A percentile compares a stretch with the other conserved stretches of the same genome.
Conservation (phyloP, 176 grass and related monocot genomes). For the Oryza glaberrima region DNA sequence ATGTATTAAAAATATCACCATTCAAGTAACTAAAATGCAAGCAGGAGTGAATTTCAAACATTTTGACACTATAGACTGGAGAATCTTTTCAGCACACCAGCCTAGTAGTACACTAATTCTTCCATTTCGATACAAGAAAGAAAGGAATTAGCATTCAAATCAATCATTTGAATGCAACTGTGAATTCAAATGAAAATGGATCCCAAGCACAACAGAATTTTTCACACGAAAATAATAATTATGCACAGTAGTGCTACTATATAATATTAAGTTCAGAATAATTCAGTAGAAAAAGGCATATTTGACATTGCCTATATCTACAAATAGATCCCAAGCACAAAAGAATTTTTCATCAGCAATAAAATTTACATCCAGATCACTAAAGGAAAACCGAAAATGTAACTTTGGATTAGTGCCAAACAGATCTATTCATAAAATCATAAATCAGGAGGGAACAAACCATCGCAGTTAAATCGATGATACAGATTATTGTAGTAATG, state of each 20-base stretch:
- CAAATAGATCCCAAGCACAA: neutral
- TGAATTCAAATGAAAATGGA: neutral
- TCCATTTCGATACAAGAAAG: neutral
- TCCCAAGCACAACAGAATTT: neutral
- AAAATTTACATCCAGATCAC: neutral
- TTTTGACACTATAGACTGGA: neutral
- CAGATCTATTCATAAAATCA: neutral
- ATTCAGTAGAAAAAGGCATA: neutral
- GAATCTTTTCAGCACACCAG: neutral
- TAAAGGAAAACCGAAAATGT: neutral
- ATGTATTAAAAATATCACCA: neutral
- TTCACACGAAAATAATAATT: neutral
- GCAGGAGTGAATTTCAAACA: neutral
- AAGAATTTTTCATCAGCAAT: neutral
- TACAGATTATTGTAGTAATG: neutral
- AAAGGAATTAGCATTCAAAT: neutral
- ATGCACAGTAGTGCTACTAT: neutral
- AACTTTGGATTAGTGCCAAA: neutral
- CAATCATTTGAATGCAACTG: neutral
- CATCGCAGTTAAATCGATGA: neutral
- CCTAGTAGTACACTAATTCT: constrained; percentile 19
- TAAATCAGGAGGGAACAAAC: neutral
- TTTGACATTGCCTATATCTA: neutral
- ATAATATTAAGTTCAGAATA: neutral
- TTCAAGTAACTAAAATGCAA: neutral